These are phyloP conservation scores for Dendrobium nobile DNA, from an alignment of 106 monocot species.

Conservation along the genomic window DNA sequence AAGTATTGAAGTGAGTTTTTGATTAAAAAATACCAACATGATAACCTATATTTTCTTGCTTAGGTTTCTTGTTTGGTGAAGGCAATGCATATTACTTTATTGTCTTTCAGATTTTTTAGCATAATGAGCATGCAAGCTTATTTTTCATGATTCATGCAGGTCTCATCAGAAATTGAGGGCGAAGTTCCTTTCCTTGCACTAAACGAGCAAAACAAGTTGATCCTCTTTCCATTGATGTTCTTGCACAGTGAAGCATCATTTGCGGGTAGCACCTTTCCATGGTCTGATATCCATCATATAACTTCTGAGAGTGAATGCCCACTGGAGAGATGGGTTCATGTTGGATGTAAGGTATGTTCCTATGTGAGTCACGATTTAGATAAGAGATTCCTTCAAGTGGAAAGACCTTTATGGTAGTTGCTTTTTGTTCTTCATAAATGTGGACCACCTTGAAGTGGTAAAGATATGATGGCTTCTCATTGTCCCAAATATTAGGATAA, in stretches of 20 bases:
- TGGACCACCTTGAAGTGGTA: not conserved
- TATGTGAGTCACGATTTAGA: not conserved
- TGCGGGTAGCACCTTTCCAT: conserved; percentile 19
- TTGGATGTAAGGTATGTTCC: conserved; percentile 73
- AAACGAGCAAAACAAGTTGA: conserved; percentile 50
- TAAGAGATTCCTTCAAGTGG: not conserved
- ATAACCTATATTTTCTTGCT: not conserved
- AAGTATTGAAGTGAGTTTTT: not conserved
- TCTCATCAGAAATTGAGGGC: conserved; percentile 14
- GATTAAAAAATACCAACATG: not conserved
- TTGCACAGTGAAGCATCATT: conserved; percentile 50
- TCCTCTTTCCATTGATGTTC: conserved; percentile 54
- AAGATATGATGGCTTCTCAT: not conserved
- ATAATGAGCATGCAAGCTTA: not conserved
- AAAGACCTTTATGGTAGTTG: not conserved
- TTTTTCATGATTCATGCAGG: conserved; percentile 33
- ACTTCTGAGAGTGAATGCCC: conserved; percentile 36
- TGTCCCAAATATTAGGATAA: not conserved
- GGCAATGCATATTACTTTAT: not conserved
- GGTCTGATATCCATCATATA: conserved; percentile 34
- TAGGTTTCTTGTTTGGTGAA: not conserved
- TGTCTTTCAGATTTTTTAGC: not conserved
- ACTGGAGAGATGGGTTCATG: conserved; percentile 72
- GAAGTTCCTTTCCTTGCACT: conserved; percentile 61
- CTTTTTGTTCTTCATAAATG: not conserved